phyloP scores from a whole-genome alignment of 768 basidiomycete species.

The Mycena galericulata region DNA sequence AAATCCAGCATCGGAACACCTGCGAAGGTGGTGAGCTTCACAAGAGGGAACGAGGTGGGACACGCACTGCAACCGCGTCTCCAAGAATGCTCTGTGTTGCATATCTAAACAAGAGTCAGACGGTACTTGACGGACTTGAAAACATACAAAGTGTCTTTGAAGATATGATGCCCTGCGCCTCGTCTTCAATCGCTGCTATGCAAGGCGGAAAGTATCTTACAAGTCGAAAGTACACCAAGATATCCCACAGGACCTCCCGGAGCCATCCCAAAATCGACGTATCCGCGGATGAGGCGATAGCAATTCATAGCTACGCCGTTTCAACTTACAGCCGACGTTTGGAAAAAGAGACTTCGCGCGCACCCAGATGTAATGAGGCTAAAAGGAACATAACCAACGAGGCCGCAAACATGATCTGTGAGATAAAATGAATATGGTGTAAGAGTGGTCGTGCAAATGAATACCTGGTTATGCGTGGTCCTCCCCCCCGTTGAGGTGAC shows the following conservation, averaged over 20 bases:
- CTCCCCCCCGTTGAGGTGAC: background rate
- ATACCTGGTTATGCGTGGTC: constrained; percentile 26
- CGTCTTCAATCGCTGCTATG: background rate
- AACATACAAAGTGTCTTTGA: constrained; percentile 31
- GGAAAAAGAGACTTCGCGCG: background rate
- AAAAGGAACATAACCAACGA: constrained; percentile 37
- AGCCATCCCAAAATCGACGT: constrained; percentile 14
- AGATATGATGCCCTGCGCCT: constrained; percentile 32
- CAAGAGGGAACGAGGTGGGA: background rate
- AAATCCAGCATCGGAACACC: constrained; percentile 40
- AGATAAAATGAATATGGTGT: too few relatives aligned
- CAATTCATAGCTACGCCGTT: constrained; percentile 34
- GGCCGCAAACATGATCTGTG: constrained; percentile 34
- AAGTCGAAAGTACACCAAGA: constrained; percentile 27
- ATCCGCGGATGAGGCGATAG: constrained; percentile 32
- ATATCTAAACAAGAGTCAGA: constrained; percentile 1
- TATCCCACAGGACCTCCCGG: constrained; percentile 34
- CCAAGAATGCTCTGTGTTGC: constrained; percentile 37
- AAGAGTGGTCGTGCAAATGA: too few relatives aligned
- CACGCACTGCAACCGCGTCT: constrained; percentile 33
- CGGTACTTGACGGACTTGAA: background rate
- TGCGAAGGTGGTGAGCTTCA: background rate
- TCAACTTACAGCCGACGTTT: background rate
- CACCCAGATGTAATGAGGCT: constrained; percentile 33
- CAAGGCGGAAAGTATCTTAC: background rate